Evolutionary conservation across 768 basidiomycete genomes (phyloP).

Genomic region (Tubosaeta sp.): DNA sequence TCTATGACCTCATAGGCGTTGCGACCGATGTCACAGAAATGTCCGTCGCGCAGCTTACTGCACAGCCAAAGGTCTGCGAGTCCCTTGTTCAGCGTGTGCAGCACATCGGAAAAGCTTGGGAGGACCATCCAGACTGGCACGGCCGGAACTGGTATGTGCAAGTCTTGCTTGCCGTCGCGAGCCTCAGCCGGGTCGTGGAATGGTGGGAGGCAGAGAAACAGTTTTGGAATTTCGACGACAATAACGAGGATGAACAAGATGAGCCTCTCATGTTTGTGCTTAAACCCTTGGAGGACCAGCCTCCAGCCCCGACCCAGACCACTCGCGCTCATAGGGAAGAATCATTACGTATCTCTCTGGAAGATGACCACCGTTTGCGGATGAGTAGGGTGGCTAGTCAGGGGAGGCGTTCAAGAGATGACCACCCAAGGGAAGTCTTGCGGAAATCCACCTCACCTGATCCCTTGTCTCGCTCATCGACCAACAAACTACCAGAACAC

Average conservation of each 20-base stretch:
- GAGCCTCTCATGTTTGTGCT: slow-evolving; percentile 92
- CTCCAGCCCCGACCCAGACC: slow-evolving; percentile 36
- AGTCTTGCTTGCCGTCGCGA: slow-evolving; percentile 91
- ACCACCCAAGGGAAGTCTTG: slow-evolving; percentile 47
- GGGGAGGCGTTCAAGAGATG: slow-evolving; percentile 54
- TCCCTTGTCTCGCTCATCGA: slow-evolving; percentile 25
- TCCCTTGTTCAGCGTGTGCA: slow-evolving; percentile 88
- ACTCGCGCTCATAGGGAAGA: slow-evolving; percentile 33
- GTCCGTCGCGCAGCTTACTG: slow-evolving; percentile 79
- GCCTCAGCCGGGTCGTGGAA: slow-evolving; percentile 92
- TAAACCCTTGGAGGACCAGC: slow-evolving; percentile 73
- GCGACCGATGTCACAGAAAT: slow-evolving; percentile 94
- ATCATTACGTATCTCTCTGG: slow-evolving; percentile 34
- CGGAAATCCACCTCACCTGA: slow-evolving; percentile 36
- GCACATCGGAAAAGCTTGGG: slow-evolving; percentile 91
- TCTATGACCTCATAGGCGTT: slow-evolving; percentile 89
- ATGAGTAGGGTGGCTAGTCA: slow-evolving; percentile 48
- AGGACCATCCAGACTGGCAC: slow-evolving; percentile 97
- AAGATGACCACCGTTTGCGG: slow-evolving; percentile 39
- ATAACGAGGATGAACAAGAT: slow-evolving; percentile 83
- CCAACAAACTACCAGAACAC: slow-evolving; percentile 51
- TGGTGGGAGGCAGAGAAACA: slow-evolving; percentile 99
- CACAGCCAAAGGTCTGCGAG: slow-evolving; percentile 80
- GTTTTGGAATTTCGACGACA: slow-evolving; percentile 98
- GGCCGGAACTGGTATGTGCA: slow-evolving; percentile 98